A percentile compares a stretch with the other conserved stretches of the same genome.
These are phyloP conservation scores for Filobasidium uniguttulatum DNA, from an alignment of 1,284 basidiomycete genomes.

Conservation along the genomic window DNA sequence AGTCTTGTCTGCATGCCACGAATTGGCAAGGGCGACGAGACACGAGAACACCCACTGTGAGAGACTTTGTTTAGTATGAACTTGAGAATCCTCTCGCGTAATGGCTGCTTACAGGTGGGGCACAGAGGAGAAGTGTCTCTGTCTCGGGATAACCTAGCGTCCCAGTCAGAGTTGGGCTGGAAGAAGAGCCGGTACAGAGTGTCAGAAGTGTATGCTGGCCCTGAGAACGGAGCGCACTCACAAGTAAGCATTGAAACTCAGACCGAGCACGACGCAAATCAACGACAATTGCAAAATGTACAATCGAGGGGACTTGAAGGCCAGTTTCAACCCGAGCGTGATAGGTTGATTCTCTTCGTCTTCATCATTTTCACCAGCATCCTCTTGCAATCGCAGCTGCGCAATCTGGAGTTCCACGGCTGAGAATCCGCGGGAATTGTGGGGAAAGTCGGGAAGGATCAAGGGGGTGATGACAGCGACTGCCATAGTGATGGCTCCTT, in stretches of 20 bases:
- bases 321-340: constrained; percentile 15
- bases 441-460: constrained; percentile 59
- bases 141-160: constrained; percentile 54
- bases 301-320: constrained; percentile 40
- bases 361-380: constrained; percentile 56
- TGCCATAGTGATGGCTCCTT: constrained; percentile 43
- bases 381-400: constrained; percentile 56
- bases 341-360: constrained; percentile 44
- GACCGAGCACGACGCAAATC: constrained; percentile 39
- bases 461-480: constrained; percentile 37
- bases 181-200: constrained; percentile 34
- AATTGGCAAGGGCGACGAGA: constrained; percentile 44
- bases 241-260: constrained; percentile 62
- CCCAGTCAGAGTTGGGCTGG: constrained; percentile 42
- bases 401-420: constrained; percentile 50
- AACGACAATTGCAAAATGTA: constrained; percentile 17
- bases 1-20: constrained; percentile 52
- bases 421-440: constrained; percentile 53
- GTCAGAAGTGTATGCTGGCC: background rate
- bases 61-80: too few relatives aligned
- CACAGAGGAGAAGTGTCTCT: background rate
- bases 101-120: background rate
- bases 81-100: background rate
- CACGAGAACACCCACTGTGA: constrained; percentile 59
- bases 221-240: constrained; percentile 43